Evolutionary conservation across 495 filamentous ascomycete genomes (phyloP).

Genomic region (Penicillium crystallinum): DNA sequence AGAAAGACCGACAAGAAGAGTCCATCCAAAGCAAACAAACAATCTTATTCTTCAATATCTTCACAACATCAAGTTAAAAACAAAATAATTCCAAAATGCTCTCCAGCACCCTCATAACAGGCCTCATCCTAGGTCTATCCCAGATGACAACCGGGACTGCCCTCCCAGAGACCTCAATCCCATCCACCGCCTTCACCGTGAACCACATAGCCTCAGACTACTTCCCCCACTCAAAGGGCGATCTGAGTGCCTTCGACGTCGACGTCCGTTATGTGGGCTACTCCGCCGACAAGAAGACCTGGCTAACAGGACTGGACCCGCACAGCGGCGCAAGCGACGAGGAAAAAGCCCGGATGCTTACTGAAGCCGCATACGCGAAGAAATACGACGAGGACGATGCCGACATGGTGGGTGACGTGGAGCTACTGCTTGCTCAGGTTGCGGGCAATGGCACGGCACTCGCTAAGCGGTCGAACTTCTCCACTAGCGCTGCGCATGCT

Average conservation of each 20-base stretch:
- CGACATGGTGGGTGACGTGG: background rate
- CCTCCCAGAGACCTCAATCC: background rate
- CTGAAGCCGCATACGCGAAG: background rate
- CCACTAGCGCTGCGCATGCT: background rate
- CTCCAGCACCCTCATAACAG: background rate
- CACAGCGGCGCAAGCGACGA: background rate
- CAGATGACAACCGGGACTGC: background rate
- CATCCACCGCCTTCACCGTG: background rate
- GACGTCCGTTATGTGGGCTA: background rate
- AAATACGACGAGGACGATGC: background rate
- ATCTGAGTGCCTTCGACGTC: background rate
- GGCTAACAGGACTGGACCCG: background rate
- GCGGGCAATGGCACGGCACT: background rate
- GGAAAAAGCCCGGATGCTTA: background rate
- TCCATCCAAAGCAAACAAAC: background rate
- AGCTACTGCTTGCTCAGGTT: background rate
- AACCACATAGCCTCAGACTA: background rate
- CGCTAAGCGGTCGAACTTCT: background rate
- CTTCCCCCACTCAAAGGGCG: background rate
- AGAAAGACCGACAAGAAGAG: background rate
- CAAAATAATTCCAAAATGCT: background rate
- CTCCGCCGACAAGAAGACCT: background rate
- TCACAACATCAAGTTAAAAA: background rate
- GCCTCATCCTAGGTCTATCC: background rate
- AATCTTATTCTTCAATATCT: background rate